Percentiles rank a stretch among this genome's conserved stretches.
Conservation (phyloP, 441 rosid genomes). For the Euphorbia schlechtendalii region DNA sequence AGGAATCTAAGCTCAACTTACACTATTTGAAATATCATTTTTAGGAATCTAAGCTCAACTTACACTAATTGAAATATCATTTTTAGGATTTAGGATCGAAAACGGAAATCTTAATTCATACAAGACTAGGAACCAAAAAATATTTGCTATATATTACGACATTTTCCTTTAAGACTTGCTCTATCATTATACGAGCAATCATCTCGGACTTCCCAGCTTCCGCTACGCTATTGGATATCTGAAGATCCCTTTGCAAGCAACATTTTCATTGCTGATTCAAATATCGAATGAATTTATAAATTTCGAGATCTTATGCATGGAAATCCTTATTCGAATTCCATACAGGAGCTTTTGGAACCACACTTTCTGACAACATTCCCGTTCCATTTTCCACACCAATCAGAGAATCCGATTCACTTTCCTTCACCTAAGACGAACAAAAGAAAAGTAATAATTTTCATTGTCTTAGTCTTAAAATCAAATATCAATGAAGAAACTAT, state of each 20-base stretch:
- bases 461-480: background rate
- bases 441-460: too few relatives aligned
- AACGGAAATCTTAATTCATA: too few relatives aligned
- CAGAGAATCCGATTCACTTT: conserved; percentile 77
- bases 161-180: conserved; percentile 14
- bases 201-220: conserved; percentile 19
- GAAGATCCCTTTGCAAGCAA: conserved; percentile 28
- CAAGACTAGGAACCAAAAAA: conserved; percentile 25
- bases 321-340: conserved; percentile 92
- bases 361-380: conserved; percentile 49
- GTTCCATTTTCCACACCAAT: conserved; percentile 69
- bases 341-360: conserved; percentile 46
- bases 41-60: too few relatives aligned
- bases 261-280: conserved; percentile 36
- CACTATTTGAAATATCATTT: too few relatives aligned
- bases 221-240: background rate
- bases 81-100: too few relatives aligned
- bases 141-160: conserved; percentile 6
- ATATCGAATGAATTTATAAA: conserved; percentile 13
- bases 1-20: too few relatives aligned
- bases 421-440: conserved; percentile 46
- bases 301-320: conserved; percentile 44
- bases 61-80: too few relatives aligned
- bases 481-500: too few relatives aligned
- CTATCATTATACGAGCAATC: conserved; percentile 10